Evolutionary conservation across 2,329 filamentous ascomycete genomes (phyloP), one percentile per base, ranked within the genome.

Genomic region (Didymosphaeria variabile): DNA sequence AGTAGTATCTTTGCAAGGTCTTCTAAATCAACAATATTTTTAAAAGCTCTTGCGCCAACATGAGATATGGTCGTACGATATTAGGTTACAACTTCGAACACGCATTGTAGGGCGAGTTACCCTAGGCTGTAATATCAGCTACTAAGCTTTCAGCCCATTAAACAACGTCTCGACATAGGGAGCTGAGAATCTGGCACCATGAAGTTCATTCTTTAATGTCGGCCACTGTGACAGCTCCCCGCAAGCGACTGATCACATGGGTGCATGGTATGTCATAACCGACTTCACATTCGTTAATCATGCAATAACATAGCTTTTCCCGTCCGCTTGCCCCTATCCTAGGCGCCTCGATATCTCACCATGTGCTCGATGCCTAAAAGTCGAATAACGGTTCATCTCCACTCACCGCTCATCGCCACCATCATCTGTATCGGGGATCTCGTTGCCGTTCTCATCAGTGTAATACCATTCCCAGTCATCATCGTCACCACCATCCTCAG

Each of bases 401-500:
- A 45, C 19, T 45, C n/a, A 19, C 19, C n/a, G 12, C 19, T 45
- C 42, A 17, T 50, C 47, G 17, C 3, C 9, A 12, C 29, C 47
- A 8, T 50, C 47, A 32, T 17, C 10, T 5, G 47, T 19, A n/a
- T 32, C 29, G 13, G 23, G 21, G 19, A 32, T 32, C 29, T 50
- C 49, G 12, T 36, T 47, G 1, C 57, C 51, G 15, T 50, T 32
- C 13, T 56, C 32, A 57, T 58, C 51, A 17, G 47, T 29, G 26
- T 51, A 58, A 9, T 23, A 38, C n/a, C 31, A 52, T 45, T 58
- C 56, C 45, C 56, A 61, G 15, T 50, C 55, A 23, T 34, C 23
- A 29, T 46, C 49, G 15, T 57, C 58, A n/a, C 26, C 50, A 0
- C 31, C 51, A 36, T 19, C 12, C 36, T 42, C 42, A 29, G 23